A percentile compares a stretch with the other conserved stretches of the same genome.
Evolutionary conservation across 345 rosid species (phyloP).

Genomic region (rapeseed (Brassica napus)): DNA sequence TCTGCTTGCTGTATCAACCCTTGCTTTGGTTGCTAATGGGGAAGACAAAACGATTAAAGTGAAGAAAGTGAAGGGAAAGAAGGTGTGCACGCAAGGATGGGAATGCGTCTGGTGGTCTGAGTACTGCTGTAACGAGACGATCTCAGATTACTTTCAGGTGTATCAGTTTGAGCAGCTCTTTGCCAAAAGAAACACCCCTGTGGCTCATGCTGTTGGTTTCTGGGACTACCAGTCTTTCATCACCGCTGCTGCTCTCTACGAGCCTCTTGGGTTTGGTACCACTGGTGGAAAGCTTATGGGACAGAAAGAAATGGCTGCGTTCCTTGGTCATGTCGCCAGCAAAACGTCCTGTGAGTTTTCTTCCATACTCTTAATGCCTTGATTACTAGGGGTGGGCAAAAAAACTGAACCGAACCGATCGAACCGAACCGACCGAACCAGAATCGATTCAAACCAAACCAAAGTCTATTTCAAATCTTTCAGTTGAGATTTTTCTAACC

Average conservation of each 20-base stretch:
- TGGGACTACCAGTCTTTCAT: slow-evolving; percentile 94
- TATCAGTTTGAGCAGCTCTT: slow-evolving; percentile 90
- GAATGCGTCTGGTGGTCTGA: slow-evolving; percentile 64
- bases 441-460: too few relatives aligned
- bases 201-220: slow-evolving; percentile 85
- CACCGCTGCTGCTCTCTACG: slow-evolving; percentile 56
- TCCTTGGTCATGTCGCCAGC: slow-evolving; percentile 83
- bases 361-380: not conserved
- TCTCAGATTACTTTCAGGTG: slow-evolving; percentile 73
- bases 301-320: slow-evolving; percentile 93
- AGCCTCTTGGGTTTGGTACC: slow-evolving; percentile 90
- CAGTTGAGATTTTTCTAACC: too few relatives aligned
- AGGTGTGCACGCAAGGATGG: slow-evolving; percentile 74
- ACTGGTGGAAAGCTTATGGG: slow-evolving; percentile 79
- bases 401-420: too few relatives aligned
- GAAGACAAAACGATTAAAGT: slow-evolving; percentile 56
- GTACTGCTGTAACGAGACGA: slow-evolving; percentile 81
- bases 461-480: too few relatives aligned
- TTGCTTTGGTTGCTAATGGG: slow-evolving; percentile 40
- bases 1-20: slow-evolving; percentile 29
- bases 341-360: slow-evolving; percentile 73
- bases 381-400: too few relatives aligned
- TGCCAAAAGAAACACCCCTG: slow-evolving; percentile 77
- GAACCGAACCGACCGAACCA: too few relatives aligned
- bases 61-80: slow-evolving; percentile 74